Evolutionary conservation across 371 early-diverging fungal species (phyloP).

Genomic region (Mortierella sp.): DNA sequence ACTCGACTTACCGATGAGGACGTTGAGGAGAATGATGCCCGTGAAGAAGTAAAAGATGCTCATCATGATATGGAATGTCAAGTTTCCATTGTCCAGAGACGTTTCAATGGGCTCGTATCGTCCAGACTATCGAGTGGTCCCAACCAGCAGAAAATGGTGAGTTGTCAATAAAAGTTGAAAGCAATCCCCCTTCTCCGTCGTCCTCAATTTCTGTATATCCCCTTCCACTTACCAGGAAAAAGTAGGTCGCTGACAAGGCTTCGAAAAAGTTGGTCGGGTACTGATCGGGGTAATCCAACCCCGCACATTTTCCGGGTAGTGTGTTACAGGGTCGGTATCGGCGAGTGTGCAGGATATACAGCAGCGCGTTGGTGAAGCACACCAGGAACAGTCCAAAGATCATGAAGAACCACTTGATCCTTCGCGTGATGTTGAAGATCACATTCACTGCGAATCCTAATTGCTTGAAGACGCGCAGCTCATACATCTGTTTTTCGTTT

Average conservation of each 20-base stretch:
- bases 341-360: slow-evolving; percentile 42
- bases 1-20: slow-evolving; percentile 34
- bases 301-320: neutral
- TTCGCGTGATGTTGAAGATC: slow-evolving; percentile 39
- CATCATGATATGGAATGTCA: slow-evolving; percentile 45
- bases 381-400: slow-evolving; percentile 39
- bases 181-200: too few species aligned
- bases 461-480: slow-evolving; percentile 42
- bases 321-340: neutral
- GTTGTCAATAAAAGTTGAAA: neutral
- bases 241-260: slow-evolving; percentile 35
- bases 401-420: slow-evolving; percentile 47
- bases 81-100: neutral
- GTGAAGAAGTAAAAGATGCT: slow-evolving; percentile 42
- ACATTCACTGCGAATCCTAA: slow-evolving; percentile 50
- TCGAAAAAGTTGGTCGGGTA: slow-evolving; percentile 9
- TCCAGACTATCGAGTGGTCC: slow-evolving; percentile 24
- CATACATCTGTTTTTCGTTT: slow-evolving; percentile 26
- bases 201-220: neutral
- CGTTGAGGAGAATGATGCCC: slow-evolving; percentile 36
- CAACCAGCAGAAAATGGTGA: neutral
- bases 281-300: neutral
- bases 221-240: slow-evolving; percentile 38
- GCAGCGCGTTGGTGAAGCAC: slow-evolving; percentile 43
- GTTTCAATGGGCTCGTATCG: slow-evolving; percentile 25